phyloP scores from a whole-genome alignment of 2,329 filamentous ascomycete species.

The Cadophora sp. region DNA sequence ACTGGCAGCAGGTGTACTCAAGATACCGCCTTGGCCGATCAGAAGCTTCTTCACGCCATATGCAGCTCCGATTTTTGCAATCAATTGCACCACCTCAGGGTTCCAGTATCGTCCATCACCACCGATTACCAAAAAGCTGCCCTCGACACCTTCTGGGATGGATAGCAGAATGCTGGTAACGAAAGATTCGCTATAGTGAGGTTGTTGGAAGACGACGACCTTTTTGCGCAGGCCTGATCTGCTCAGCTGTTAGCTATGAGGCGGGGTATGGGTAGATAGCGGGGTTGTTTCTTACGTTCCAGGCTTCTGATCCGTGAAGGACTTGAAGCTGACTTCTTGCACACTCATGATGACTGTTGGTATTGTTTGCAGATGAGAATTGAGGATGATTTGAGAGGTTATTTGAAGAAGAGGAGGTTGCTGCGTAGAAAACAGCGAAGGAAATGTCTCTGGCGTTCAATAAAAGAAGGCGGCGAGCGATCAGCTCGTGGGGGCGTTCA shows the following conservation, averaged over 20 bases:
- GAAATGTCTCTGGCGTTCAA: conserved; percentile 5
- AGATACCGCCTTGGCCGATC: conserved; percentile 94
- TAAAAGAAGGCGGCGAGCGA: conserved; percentile 17
- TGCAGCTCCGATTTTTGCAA: conserved; percentile 94
- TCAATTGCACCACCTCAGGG: conserved; percentile 93
- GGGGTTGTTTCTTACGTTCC: conserved; percentile 80
- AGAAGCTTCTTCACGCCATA: conserved; percentile 99
- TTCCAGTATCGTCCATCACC: conserved; percentile 98
- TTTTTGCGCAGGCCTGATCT: conserved; percentile 99
- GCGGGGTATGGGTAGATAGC: conserved; percentile 37
- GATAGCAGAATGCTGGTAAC: conserved; percentile 92
- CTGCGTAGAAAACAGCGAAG: not conserved
- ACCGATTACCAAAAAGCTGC: conserved; percentile 87
- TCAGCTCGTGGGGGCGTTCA: conserved; percentile 11
- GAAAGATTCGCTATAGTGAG: conserved; percentile 96
- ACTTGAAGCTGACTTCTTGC: conserved; percentile 81
- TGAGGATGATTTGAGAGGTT: conserved; percentile 16
- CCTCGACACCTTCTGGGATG: conserved; percentile 92
- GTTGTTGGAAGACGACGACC: conserved; percentile 95
- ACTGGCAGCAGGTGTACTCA: conserved; percentile 95
- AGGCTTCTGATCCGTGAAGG: conserved; percentile 96
- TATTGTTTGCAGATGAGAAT: conserved; percentile 21
- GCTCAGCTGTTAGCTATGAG: conserved; percentile 41
- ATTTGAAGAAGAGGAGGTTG: not conserved
- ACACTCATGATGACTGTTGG: conserved; percentile 66